Evolutionary conservation across 2,329 filamentous ascomycete species (phyloP).

Genomic region (Cladobotryum protrusum): DNA sequence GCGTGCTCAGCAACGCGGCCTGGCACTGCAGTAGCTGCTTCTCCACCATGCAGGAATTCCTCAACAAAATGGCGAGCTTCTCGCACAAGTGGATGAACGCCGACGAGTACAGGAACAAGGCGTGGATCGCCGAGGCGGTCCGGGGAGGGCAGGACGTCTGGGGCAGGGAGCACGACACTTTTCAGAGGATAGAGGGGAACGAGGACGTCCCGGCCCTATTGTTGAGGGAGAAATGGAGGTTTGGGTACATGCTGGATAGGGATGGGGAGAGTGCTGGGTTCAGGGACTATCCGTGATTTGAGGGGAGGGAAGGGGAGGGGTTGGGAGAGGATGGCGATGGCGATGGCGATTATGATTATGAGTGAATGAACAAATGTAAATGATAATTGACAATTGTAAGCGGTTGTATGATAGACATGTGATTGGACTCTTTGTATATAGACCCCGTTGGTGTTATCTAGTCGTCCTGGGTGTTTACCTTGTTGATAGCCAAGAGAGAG

Average conservation of each 20-base stretch:
- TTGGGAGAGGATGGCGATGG: no score
- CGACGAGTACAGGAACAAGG: constrained; percentile 39
- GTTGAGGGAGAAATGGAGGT: constrained; percentile 31
- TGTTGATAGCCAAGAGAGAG: no score
- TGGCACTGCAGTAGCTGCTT: constrained; percentile 62
- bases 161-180: constrained; percentile 42
- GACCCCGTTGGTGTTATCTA: no score
- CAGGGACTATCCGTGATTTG: constrained; percentile 34
- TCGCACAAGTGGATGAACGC: constrained; percentile 49
- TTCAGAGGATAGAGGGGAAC: constrained; percentile 43
- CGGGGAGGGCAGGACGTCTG: constrained; percentile 49
- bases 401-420: no score
- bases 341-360: neutral
- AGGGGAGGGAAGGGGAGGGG: neutral
- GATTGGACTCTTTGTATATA: no score
- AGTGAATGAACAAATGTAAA: neutral
- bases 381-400: no score
- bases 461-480: no score
- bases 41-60: constrained; percentile 46
- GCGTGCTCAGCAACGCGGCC: constrained; percentile 41
- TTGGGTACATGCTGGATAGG: constrained; percentile 40
- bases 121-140: constrained; percentile 45
- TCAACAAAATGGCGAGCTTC: constrained; percentile 51
- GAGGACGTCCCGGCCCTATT: constrained; percentile 47
- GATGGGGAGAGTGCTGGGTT: constrained; percentile 44